Conservation (phyloP, 306 rosid genomes). For the Hippophae tibetana region DNA sequence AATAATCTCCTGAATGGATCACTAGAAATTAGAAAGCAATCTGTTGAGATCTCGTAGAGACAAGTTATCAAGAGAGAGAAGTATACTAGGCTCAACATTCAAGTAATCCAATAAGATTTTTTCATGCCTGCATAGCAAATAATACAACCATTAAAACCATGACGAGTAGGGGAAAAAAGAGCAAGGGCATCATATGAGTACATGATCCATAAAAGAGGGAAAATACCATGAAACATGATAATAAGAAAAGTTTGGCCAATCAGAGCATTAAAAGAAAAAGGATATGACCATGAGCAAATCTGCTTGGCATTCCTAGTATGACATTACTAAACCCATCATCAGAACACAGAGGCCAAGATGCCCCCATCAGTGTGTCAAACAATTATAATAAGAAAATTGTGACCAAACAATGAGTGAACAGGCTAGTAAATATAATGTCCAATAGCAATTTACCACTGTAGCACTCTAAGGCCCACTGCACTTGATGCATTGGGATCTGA, state of each 20-base stretch:
- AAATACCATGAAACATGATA: neutral
- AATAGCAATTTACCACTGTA: conserved; percentile 33
- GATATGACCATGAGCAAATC: too few relatives aligned
- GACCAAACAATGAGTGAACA: neutral
- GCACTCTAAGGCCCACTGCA: conserved; percentile 79
- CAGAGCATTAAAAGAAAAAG: too few relatives aligned
- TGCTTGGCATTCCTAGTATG: too few relatives aligned
- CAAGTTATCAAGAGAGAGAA: conserved; percentile 73
- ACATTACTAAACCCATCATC: too few relatives aligned
- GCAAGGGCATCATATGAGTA: too few relatives aligned
- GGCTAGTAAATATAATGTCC: too few relatives aligned
- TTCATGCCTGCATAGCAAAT: conserved; percentile 49
- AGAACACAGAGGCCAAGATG: too few relatives aligned
- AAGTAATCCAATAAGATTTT: conserved; percentile 74
- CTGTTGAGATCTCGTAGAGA: conserved; percentile 82
- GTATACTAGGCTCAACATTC: conserved; percentile 84
- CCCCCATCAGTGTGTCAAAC: too few relatives aligned
- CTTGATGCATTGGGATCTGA: conserved; percentile 62
- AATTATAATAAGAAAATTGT: too few relatives aligned
- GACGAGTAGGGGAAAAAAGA: neutral
- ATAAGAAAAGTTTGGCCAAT: neutral
- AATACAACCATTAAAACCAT: neutral
- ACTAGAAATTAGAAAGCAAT: conserved; percentile 75
- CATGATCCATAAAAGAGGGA: too few relatives aligned
- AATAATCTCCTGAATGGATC: conserved; percentile 92